A percentile compares a stretch with the other conserved stretches of the same genome.
phyloP scores from a whole-genome alignment of 192 early-diverging fungal species.

The Backusella tarrabulga region DNA sequence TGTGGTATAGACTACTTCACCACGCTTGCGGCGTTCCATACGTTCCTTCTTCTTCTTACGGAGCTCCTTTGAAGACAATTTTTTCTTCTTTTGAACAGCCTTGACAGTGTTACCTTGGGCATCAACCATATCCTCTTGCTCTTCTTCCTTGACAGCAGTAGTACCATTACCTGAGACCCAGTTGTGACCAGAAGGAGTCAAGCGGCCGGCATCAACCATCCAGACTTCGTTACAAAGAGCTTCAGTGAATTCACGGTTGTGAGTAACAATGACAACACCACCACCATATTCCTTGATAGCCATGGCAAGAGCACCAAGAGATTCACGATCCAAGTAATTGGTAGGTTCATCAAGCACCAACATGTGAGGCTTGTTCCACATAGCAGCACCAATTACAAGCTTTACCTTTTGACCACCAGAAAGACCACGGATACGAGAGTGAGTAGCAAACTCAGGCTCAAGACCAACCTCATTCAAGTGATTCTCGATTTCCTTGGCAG shows the following conservation, averaged over 20 bases:
- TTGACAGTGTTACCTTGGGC: slow-evolving; percentile 77
- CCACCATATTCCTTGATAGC: slow-evolving; percentile 78
- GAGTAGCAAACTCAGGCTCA: slow-evolving; percentile 72
- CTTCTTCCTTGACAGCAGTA: slow-evolving; percentile 47
- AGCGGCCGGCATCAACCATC: slow-evolving; percentile 65
- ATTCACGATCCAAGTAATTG: slow-evolving; percentile 66
- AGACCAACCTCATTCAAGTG: slow-evolving; percentile 79
- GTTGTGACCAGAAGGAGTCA: slow-evolving; percentile 51
- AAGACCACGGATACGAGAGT: slow-evolving; percentile 67
- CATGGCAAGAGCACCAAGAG: slow-evolving; percentile 63
- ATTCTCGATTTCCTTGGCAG: slow-evolving; percentile 65
- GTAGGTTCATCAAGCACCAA: slow-evolving; percentile 92
- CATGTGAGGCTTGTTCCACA: slow-evolving; percentile 90
- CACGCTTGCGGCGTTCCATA: slow-evolving; percentile 56
- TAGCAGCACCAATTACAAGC: slow-evolving; percentile 79
- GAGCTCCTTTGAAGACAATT: slow-evolving; percentile 51
- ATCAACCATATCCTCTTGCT: slow-evolving; percentile 54
- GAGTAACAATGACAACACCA: slow-evolving; percentile 83
- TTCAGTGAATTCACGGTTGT: slow-evolving; percentile 81
- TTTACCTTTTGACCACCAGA: slow-evolving; percentile 88
- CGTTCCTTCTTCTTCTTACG: slow-evolving; percentile 62
- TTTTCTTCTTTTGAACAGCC: slow-evolving; percentile 59
- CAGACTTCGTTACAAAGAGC: slow-evolving; percentile 73
- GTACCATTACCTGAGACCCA: slow-evolving; percentile 53
- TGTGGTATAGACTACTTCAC: slow-evolving; percentile 45